phyloP scores from a whole-genome alignment of 257 asterid genomes.

The Fraxinus anomala region DNA sequence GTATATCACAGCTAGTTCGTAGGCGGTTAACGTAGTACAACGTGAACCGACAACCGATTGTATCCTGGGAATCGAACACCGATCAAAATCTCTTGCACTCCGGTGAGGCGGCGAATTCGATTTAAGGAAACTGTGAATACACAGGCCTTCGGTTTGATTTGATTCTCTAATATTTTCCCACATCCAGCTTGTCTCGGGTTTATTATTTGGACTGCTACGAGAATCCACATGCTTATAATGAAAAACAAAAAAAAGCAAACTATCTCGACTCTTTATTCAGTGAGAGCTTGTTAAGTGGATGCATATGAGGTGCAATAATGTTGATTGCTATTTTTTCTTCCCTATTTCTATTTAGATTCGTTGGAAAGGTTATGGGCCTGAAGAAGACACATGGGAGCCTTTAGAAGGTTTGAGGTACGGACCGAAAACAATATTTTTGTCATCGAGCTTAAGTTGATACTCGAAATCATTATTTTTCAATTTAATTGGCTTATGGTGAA shows the following conservation, averaged over 20 bases:
- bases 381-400: constrained; percentile 88
- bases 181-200: background rate
- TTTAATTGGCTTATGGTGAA: background rate
- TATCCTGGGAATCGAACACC: no score
- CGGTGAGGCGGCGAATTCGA: no score
- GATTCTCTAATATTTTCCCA: no score
- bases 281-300: background rate
- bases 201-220: background rate
- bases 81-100: no score
- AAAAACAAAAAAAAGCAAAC: background rate
- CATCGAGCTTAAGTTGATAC: background rate
- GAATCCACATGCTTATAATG: background rate
- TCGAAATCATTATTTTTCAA: background rate
- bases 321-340: background rate
- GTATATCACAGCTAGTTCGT: no score
- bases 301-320: background rate
- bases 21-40: no score
- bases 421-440: background rate
- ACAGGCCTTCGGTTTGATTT: no score
- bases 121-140: no score
- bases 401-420: constrained; percentile 61
- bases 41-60: no score
- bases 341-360: constrained; percentile 43
- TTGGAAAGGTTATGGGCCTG: constrained; percentile 81
- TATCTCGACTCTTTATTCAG: background rate